Base-by-base conservation (phyloP, 768 basidiomycete species). In the Hypholoma fasciculare region DNA sequence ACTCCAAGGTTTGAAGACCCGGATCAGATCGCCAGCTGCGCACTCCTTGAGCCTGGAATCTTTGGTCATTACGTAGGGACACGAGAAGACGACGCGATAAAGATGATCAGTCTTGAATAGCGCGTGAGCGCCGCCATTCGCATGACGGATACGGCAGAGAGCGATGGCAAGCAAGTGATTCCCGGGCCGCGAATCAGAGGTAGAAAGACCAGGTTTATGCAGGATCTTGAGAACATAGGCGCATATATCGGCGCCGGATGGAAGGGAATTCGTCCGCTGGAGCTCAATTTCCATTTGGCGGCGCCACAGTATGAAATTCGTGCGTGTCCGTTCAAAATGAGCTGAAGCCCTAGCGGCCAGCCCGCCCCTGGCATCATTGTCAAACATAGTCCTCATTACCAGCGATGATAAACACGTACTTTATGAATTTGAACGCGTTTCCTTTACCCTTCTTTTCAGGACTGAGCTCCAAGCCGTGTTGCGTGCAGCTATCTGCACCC, bases 381-480 rank as follows among this genome's bases (percentile, higher is more conserved):
- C 55, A 44, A 59, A 23, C 14, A 7, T 11, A 47, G 6, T 7
- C 39, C 19, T n/a, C 14, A 23, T 23, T n/a, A 37, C 12, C n/a
- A 12, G 5, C 12, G 39, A 38, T 36, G 47, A 27, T 12, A 36
- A 7, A 36, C 26, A 72, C 78, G 43, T 58, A 86, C 86, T 82
- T 76, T 42, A 78, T 50, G 43, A 80, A 80, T 61, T 78, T 84
- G 30, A 71, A 67, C 26, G 71, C 74, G 65, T 77, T 79, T 14
- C 72, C 74, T 49, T 73, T 75, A 0, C 58, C 71, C 19, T 71
- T 71, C 69, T 87, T 88, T 61, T 82, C 77, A 0, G 87, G 87
- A 68, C 85, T 88, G 53, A 85, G 63, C 58, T 77, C 77, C 39
- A 88, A 63, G 1, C 84, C 86, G n/a, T 83, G 77, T 11, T 72